Conservation (phyloP, 306 rosid genomes). For the Leucaena leucocephala region DNA sequence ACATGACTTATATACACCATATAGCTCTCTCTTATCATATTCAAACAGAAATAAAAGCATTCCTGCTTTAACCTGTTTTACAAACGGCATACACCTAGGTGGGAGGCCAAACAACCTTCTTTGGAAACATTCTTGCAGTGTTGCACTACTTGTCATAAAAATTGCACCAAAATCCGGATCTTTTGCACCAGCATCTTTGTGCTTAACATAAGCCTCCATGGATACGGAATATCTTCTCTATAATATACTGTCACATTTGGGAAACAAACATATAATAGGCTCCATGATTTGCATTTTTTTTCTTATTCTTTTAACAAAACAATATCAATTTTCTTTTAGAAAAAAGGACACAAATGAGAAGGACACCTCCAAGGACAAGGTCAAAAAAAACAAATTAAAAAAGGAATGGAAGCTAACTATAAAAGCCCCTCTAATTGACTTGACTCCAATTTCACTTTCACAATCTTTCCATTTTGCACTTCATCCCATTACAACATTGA, state of each 20-base stretch:
- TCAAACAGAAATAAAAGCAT: conserved; percentile 68
- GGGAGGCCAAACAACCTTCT: conserved; percentile 44
- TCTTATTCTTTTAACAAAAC: background rate
- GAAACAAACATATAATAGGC: conserved; percentile 22
- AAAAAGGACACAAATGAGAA: too few relatives aligned
- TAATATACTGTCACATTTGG: conserved; percentile 29
- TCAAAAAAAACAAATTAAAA: background rate
- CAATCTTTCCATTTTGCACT: background rate
- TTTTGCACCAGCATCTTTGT: conserved; percentile 42
- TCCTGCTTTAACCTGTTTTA: conserved; percentile 55
- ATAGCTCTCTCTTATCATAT: conserved; percentile 53
- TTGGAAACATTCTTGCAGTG: conserved; percentile 42
- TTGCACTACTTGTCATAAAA: conserved; percentile 43
- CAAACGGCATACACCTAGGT: conserved; percentile 40
- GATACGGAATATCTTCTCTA: conserved; percentile 22
- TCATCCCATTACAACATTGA: background rate
- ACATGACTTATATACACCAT: conserved; percentile 63
- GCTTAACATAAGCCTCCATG: conserved; percentile 42
- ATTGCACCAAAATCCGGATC: conserved; percentile 55
- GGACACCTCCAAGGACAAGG: background rate
- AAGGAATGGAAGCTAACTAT: background rate
- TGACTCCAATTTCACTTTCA: background rate
- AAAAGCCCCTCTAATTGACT: background rate
- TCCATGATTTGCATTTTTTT: conserved; percentile 14
- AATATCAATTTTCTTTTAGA: background rate